Percentiles rank a stretch among this genome's conserved stretches.
Evolutionary conservation across 495 filamentous ascomycete genomes (phyloP).

Genomic region (Penicillium riverlandense): DNA sequence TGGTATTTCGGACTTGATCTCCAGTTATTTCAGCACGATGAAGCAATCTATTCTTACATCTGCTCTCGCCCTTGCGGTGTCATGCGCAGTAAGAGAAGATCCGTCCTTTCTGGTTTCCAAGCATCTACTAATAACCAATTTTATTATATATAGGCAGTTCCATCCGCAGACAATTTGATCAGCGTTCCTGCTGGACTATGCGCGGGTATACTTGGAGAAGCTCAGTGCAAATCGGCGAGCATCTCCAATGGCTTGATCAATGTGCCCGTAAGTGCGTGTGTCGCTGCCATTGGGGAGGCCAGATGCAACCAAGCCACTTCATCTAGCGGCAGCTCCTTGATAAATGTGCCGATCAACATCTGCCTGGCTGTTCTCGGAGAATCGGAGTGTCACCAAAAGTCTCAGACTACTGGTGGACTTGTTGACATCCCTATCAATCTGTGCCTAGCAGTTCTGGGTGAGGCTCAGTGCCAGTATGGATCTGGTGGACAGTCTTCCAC

Average conservation of each 20-base stretch:
- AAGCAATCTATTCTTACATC: conserved; percentile 23
- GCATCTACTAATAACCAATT: background rate
- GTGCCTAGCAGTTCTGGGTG: conserved; percentile 18
- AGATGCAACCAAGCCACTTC: conserved; percentile 23
- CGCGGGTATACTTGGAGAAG: conserved; percentile 17
- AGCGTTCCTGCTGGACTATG: conserved; percentile 21
- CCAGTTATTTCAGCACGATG: conserved; percentile 17
- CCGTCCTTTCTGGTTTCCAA: background rate
- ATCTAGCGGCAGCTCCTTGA: conserved; percentile 13
- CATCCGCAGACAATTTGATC: conserved; percentile 15
- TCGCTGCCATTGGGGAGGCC: conserved; percentile 20
- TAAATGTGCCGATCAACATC: conserved; percentile 24
- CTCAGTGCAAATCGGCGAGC: conserved; percentile 16
- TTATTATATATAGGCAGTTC: conserved; percentile 7
- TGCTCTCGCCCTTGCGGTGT: conserved; percentile 18
- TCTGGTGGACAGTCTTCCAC: background rate
- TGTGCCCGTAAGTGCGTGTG: conserved; percentile 19
- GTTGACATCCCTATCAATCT: conserved; percentile 6
- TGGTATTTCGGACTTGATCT: conserved; percentile 5
- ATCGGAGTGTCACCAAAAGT: conserved; percentile 12
- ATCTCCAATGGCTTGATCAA: conserved; percentile 16
- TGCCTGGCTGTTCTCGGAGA: conserved; percentile 23
- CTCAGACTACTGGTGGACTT: conserved; percentile 1
- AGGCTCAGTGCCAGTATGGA: conserved; percentile 15
- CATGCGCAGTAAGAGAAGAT: conserved; percentile 8